Evolutionary conservation across 352 stramenopile genomes (phyloP).

Genomic region (Phytophthora chlamydospora): DNA sequence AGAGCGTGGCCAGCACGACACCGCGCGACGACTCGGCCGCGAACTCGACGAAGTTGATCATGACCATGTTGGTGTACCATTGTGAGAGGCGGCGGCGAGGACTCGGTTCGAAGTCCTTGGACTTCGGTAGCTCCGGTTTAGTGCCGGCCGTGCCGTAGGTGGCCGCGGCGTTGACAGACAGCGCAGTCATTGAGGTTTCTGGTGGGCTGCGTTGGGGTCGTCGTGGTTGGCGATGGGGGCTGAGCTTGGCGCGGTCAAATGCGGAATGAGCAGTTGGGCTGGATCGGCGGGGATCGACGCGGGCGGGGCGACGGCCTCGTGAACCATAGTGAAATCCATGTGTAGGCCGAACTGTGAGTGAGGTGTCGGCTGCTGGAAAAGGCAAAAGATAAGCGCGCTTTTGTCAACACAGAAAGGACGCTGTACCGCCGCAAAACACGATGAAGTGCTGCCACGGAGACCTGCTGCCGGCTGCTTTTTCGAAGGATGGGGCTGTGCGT

Average conservation of each 20-base stretch:
- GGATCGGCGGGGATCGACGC: slow-evolving; percentile 11
- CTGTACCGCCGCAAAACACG: slow-evolving; percentile 2
- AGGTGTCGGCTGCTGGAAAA: neutral
- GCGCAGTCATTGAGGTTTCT: slow-evolving; percentile 21
- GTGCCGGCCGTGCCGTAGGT: slow-evolving; percentile 39
- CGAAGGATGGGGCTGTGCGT: neutral
- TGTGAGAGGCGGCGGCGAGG: slow-evolving; percentile 42
- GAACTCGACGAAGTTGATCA: slow-evolving; percentile 87
- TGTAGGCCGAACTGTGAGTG: neutral
- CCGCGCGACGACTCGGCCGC: slow-evolving; percentile 73
- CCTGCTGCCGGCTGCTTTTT: slow-evolving; percentile 2
- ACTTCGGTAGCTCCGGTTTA: slow-evolving; percentile 22
- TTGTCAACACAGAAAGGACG: slow-evolving; percentile 23
- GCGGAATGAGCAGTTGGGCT: slow-evolving; percentile 18
- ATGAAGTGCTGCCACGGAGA: slow-evolving; percentile 2
- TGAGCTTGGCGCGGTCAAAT: slow-evolving; percentile 9
- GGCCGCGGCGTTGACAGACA: slow-evolving; percentile 27
- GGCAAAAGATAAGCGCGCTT: slow-evolving; percentile 8
- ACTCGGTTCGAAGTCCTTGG: slow-evolving; percentile 39
- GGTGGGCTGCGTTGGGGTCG: neutral
- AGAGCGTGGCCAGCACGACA: slow-evolving; percentile 76
- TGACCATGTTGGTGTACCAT: slow-evolving; percentile 75
- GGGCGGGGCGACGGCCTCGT: slow-evolving; percentile 21
- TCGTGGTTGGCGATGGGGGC: slow-evolving; percentile 4
- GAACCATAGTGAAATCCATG: slow-evolving; percentile 18